phyloP scores from a whole-genome alignment of 83 land plant species.

The Thuja plicata region DNA sequence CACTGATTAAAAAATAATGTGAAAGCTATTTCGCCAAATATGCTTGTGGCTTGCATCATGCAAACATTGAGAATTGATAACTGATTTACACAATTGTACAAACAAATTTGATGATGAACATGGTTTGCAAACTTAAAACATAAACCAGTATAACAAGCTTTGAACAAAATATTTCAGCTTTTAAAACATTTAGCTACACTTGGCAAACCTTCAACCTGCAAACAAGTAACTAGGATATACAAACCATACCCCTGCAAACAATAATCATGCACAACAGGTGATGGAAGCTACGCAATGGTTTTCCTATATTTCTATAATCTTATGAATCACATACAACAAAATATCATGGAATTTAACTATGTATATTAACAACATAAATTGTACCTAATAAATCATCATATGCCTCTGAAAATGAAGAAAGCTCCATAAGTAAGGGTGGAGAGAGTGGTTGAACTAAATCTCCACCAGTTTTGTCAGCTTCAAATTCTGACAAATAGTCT shows the following conservation, averaged over 20 bases:
- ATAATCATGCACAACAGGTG: neutral
- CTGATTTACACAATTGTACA: constrained; percentile 16
- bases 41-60: neutral
- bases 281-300: neutral
- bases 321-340: neutral
- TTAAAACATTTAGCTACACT: neutral
- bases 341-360: neutral
- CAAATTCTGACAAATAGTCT: neutral
- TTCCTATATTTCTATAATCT: neutral
- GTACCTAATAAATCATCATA: constrained; percentile 76
- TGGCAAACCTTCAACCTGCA: neutral
- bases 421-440: constrained; percentile 69
- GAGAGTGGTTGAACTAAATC: constrained; percentile 56
- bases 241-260: neutral
- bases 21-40: neutral
- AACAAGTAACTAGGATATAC: neutral
- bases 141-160: neutral
- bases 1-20: neutral
- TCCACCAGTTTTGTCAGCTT: constrained; percentile 27
- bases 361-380: neutral
- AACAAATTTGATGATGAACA: constrained; percentile 22
- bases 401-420: constrained; percentile 41
- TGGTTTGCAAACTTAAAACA: neutral
- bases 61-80: constrained; percentile 7
- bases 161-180: neutral